Evolutionary conservation across 257 asterid genomes (phyloP), one percentile per base, ranked within the genome.

Genomic region (Asclepias syriaca): DNA sequence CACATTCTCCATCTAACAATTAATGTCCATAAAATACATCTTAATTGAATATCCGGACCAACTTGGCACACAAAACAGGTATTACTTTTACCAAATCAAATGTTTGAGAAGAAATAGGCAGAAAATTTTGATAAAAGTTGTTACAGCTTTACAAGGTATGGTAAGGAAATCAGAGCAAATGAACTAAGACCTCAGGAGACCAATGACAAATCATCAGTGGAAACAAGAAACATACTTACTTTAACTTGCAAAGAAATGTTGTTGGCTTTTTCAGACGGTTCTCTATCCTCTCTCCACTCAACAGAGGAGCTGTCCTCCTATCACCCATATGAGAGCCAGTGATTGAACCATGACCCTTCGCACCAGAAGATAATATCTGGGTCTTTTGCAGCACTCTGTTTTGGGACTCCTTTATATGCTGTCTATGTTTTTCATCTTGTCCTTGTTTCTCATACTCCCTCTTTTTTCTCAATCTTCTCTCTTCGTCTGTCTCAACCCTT

Each of bases 201-300:
- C n/a, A 58, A 69, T 43, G 29, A 6, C 11, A 32, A n/a, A n/a
- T 18, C 61, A 77, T 72, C 54, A 40, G 70, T 66, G 15, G 63
- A 43, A 53, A 70, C 29, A 59, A 54, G 55, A 67, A 57, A 55
- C 57, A 75, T 68, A 92, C 97, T 89, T 82, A 95, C 99, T 92
- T 91, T 84, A 95, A 75, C 89, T 95, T 95, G 98, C 99, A 95
- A 82, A 95, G 87, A 74, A 95, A 95, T 5, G 98, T 90, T 13
- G 99, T 91, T 5, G 99, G 99, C 80, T 92, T 95, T 92, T 92
- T 92, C 80, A 95, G 83, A 72, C 98, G 90, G 81, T 92, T 95
- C 70, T 95, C 98, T 11, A 83, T 82, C 80, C 93, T 86, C 71
- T 88, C 98, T 18, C 95, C 85, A 59, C 86, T 82, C 66, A 94